Evolutionary conservation across 2,329 filamentous ascomycete species (phyloP).

Genomic region (Chalaropsis ovoidea): DNA sequence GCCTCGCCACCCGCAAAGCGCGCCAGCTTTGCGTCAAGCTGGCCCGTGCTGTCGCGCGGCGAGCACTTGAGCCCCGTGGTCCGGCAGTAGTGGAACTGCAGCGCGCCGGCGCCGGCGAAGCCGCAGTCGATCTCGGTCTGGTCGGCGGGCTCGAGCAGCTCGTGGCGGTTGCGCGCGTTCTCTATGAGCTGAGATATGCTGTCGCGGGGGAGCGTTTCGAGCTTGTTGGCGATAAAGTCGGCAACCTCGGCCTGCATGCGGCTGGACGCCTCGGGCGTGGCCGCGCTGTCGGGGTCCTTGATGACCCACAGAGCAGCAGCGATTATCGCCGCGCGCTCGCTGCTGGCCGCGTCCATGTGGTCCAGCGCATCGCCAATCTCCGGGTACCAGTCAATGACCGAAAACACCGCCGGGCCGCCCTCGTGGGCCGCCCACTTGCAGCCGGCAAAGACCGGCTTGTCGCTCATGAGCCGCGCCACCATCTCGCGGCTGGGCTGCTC

Average conservation of each 20-base stretch:
- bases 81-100: constrained; percentile 17
- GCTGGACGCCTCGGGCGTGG: neutral
- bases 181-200: neutral
- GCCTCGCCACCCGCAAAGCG: constrained; percentile 11
- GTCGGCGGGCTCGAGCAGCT: neutral
- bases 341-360: neutral
- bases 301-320: neutral
- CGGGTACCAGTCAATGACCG: constrained; percentile 23
- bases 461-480: neutral
- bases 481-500: neutral
- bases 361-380: constrained; percentile 16
- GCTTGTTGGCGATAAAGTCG: neutral
- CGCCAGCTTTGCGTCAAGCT: constrained; percentile 9
- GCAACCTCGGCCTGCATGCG: neutral
- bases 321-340: constrained; percentile 5
- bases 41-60: neutral
- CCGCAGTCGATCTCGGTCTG: constrained; percentile 17
- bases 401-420: constrained; percentile 13
- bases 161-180: neutral
- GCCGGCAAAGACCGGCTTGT: neutral
- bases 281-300: neutral
- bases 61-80: constrained; percentile 23
- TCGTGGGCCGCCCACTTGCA: constrained; percentile 17
- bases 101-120: neutral
- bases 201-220: neutral